Evolutionary conservation across 176 grass and related monocot genomes (phyloP).

Genomic region (Metroxylon sagu): DNA sequence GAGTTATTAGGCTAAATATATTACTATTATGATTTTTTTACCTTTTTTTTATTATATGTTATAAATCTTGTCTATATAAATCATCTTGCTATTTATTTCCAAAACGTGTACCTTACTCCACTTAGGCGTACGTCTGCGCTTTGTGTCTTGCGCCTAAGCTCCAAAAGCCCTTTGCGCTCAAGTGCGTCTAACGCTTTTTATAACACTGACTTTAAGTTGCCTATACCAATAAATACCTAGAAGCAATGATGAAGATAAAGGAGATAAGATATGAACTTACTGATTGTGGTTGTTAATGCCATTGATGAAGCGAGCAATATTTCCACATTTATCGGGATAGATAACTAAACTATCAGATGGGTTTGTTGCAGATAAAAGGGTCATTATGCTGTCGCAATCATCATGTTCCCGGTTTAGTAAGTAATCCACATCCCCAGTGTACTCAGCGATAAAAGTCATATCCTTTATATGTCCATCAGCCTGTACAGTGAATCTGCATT

Average conservation of each 20-base stretch:
- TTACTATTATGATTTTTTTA: too few relatives aligned
- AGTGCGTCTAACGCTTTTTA: too few relatives aligned
- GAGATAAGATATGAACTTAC: constrained; percentile 36
- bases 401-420: constrained; percentile 53
- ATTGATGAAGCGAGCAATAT: constrained; percentile 71
- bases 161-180: too few relatives aligned
- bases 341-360: constrained; percentile 60
- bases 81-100: too few relatives aligned
- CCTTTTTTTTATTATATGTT: too few relatives aligned
- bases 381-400: constrained; percentile 86
- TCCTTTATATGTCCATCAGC: constrained; percentile 80
- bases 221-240: too few relatives aligned
- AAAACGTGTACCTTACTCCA: too few relatives aligned
- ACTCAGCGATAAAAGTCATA: constrained; percentile 71
- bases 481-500: constrained; percentile 80
- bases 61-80: too few relatives aligned
- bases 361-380: constrained; percentile 47
- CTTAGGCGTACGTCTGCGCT: too few relatives aligned
- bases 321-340: constrained; percentile 75
- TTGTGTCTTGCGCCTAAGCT: too few relatives aligned
- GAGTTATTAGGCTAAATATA: too few relatives aligned
- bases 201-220: too few relatives aligned
- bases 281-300: constrained; percentile 82
- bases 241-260: background rate
- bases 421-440: constrained; percentile 80